Evolutionary conservation across 495 filamentous ascomycete species (phyloP).

Genomic region (Annulohypoxylon stygium): DNA sequence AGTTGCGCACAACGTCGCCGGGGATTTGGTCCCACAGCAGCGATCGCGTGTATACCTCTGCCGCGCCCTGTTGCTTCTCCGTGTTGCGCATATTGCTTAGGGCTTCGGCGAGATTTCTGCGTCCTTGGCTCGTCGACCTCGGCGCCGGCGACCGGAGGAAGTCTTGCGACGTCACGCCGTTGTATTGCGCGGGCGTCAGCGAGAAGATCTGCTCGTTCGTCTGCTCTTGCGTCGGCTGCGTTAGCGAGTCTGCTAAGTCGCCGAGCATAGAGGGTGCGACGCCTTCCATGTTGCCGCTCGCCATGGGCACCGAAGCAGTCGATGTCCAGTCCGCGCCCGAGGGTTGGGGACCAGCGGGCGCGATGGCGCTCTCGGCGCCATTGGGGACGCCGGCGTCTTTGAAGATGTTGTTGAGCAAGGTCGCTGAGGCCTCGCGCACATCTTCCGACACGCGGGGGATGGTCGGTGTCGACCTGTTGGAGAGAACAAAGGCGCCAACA

Average conservation of each 20-base stretch:
- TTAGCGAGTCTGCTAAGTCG: conserved; percentile 78
- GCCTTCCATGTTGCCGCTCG: conserved; percentile 64
- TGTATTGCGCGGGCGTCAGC: conserved; percentile 89
- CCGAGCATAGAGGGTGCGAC: conserved; percentile 76
- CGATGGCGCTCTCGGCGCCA: conserved; percentile 58
- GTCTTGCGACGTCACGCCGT: conserved; percentile 80
- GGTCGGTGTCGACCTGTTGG: conserved; percentile 75
- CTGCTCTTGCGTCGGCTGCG: conserved; percentile 83
- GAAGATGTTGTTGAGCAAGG: conserved; percentile 88
- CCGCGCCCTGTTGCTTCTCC: conserved; percentile 73
- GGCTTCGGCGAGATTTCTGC: conserved; percentile 84
- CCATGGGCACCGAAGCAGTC: conserved; percentile 62
- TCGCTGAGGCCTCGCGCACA: conserved; percentile 90
- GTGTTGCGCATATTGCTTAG: conserved; percentile 81
- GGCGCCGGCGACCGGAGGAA: conserved; percentile 67
- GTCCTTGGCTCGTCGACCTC: conserved; percentile 65
- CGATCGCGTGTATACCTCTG: conserved; percentile 91
- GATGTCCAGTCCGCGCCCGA: conserved; percentile 65
- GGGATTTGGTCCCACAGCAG: conserved; percentile 96
- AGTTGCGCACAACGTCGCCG: conserved; percentile 89
- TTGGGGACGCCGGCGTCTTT: conserved; percentile 77
- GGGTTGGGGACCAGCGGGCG: conserved; percentile 63
- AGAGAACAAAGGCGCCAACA: conserved; percentile 95
- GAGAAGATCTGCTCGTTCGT: conserved; percentile 91
- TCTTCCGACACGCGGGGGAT: conserved; percentile 93